Percentiles rank a stretch among this genome's conserved stretches.
These are phyloP conservation scores for Saccharomyces hybrid DNA, from an alignment of 1,139 yeast genomes.

Conservation along the genomic window DNA sequence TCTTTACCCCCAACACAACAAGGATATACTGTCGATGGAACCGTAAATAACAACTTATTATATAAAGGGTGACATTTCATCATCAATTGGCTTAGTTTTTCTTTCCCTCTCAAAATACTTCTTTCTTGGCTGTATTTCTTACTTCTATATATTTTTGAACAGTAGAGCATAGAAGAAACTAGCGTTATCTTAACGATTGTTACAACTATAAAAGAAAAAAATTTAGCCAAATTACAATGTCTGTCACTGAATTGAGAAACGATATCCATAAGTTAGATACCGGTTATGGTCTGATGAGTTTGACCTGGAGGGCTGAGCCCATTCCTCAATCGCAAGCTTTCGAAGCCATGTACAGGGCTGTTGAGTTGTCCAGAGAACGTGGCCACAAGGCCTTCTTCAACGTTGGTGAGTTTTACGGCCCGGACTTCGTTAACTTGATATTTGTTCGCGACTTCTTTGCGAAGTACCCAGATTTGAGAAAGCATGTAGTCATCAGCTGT, in stretches of 20 bases:
- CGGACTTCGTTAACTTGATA: constrained; percentile 44
- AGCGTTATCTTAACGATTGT: too few relatives aligned
- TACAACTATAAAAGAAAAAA: too few relatives aligned
- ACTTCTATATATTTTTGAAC: too few relatives aligned
- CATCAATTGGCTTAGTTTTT: not conserved
- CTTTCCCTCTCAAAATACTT: not conserved
- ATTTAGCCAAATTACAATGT: constrained; percentile 9
- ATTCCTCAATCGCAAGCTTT: constrained; percentile 37
- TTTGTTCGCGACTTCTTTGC: constrained; percentile 51
- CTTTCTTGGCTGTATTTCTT: too few relatives aligned
- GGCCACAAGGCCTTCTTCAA: constrained; percentile 55
- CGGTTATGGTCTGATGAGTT: constrained; percentile 36
- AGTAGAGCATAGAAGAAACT: too few relatives aligned
- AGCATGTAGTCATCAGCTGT: constrained; percentile 51
- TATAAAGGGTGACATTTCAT: not conserved
- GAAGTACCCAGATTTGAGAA: constrained; percentile 46
- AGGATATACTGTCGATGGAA: not conserved
- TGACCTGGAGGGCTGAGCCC: constrained; percentile 48
- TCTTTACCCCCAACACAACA: not conserved
- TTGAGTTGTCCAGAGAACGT: constrained; percentile 37
- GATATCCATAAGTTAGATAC: constrained; percentile 18
- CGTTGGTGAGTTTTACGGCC: constrained; percentile 75
- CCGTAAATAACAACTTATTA: not conserved
- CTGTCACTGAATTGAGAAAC: constrained; percentile 15
- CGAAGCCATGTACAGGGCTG: constrained; percentile 37